These are phyloP conservation scores for Retiboletus fuscus DNA, from an alignment of 1,284 basidiomycete genomes.

Conservation along the genomic window DNA sequence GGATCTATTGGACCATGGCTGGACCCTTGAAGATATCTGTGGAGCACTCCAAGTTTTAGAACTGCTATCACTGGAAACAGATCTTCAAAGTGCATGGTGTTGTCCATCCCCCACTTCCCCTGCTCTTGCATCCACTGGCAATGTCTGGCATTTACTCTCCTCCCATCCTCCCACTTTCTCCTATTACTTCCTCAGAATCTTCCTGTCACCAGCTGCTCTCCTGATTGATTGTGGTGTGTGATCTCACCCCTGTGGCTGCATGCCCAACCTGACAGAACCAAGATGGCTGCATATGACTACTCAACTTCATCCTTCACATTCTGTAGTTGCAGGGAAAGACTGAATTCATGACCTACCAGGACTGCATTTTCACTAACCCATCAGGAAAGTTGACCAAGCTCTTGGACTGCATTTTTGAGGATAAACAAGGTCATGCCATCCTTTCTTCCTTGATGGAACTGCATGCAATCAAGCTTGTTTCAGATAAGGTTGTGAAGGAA, in stretches of 20 bases:
- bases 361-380: too few relatives aligned
- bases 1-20: too few relatives aligned
- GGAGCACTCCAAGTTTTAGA: neutral
- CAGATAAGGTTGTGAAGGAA: too few relatives aligned
- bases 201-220: slow-evolving; percentile 37
- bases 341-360: neutral
- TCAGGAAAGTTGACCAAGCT: too few relatives aligned
- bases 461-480: too few relatives aligned
- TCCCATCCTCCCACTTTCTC: slow-evolving; percentile 21
- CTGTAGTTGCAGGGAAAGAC: neutral
- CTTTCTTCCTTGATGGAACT: too few relatives aligned
- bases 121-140: too few relatives aligned
- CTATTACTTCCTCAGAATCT: slow-evolving; percentile 29
- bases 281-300: too few relatives aligned
- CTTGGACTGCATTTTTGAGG: neutral
- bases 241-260: neutral
- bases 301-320: slow-evolving; percentile 6
- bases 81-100: neutral
- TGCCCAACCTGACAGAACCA: slow-evolving; percentile 34
- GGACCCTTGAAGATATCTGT: slow-evolving; percentile 1
- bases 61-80: neutral
- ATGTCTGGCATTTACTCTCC: too few relatives aligned
- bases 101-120: neutral
- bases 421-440: too few relatives aligned
- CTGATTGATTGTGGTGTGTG: slow-evolving; percentile 46